Percentiles rank a stretch among this genome's conserved stretches.
These are phyloP conservation scores for Neurospora africana DNA, from an alignment of 495 filamentous ascomycete genomes.

Conservation along the genomic window DNA sequence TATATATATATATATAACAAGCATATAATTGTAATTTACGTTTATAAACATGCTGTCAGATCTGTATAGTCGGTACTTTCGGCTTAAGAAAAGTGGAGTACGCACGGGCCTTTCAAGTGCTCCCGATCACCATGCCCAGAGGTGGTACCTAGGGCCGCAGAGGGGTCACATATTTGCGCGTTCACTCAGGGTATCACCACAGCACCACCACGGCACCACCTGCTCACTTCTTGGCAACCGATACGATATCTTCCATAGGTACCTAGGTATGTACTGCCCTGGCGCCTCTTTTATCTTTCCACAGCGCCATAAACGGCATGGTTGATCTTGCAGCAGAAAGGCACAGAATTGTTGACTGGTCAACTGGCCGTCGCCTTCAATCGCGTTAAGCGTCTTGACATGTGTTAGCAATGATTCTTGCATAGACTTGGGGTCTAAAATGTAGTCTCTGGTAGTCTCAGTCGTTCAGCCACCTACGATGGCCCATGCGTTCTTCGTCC, in stretches of 20 bases:
- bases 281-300: not conserved
- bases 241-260: not conserved
- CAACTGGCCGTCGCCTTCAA: not conserved
- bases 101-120: no score
- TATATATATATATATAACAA: no score
- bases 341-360: not conserved
- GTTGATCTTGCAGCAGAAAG: not conserved
- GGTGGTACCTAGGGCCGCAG: not conserved
- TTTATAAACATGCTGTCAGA: no score
- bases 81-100: no score
- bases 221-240: not conserved
- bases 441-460: no score
- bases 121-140: no score
- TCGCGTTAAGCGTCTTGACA: not conserved
- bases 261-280: no score
- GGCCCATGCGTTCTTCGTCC: no score
- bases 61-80: no score
- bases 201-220: not conserved
- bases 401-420: not conserved
- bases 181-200: not conserved
- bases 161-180: not conserved
- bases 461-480: no score
- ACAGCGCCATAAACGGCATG: not conserved
- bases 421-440: no score
- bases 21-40: no score